Evolutionary conservation across 2,329 filamentous ascomycete species (phyloP).

Genomic region (Rosellinia necatrix): DNA sequence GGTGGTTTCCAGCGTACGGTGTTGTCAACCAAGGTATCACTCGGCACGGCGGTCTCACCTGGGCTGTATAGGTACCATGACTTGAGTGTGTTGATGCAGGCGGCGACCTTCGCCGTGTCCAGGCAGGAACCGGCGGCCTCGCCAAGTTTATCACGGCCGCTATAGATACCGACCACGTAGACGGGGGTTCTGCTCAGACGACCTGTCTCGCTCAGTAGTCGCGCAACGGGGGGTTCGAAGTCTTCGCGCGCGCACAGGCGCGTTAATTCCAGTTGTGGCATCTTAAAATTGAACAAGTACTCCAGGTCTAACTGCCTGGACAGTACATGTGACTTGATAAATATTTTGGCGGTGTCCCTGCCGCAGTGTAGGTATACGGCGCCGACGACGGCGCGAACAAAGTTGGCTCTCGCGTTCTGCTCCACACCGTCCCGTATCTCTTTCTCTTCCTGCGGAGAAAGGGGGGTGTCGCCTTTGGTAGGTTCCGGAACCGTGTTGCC

Average conservation of each 20-base stretch:
- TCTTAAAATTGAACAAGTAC: conserved; percentile 79
- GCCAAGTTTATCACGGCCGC: conserved; percentile 86
- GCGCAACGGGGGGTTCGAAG: conserved; percentile 84
- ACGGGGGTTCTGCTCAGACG: conserved; percentile 83
- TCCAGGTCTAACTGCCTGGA: conserved; percentile 77
- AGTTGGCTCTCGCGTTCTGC: conserved; percentile 66
- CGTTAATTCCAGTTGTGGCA: conserved; percentile 82
- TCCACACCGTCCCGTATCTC: conserved; percentile 30
- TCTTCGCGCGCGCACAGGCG: conserved; percentile 85
- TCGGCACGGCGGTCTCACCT: conserved; percentile 67
- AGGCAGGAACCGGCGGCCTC: conserved; percentile 84
- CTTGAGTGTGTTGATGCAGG: conserved; percentile 85
- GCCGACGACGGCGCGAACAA: conserved; percentile 83
- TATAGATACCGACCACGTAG: conserved; percentile 92
- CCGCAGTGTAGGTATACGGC: conserved; percentile 86
- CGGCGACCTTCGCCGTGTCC: conserved; percentile 75
- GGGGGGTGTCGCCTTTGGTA: conserved; percentile 28
- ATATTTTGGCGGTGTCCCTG: conserved; percentile 75
- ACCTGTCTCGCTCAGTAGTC: conserved; percentile 89
- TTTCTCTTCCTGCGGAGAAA: conserved; percentile 34
- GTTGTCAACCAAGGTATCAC: conserved; percentile 67
- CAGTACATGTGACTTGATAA: conserved; percentile 83
- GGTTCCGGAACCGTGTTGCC: conserved; percentile 61
- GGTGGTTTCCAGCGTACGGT: conserved; percentile 68
- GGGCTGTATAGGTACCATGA: conserved; percentile 97